Evolutionary conservation across 805 yeast genomes (phyloP).

Genomic region (Candida sphagnicola): DNA sequence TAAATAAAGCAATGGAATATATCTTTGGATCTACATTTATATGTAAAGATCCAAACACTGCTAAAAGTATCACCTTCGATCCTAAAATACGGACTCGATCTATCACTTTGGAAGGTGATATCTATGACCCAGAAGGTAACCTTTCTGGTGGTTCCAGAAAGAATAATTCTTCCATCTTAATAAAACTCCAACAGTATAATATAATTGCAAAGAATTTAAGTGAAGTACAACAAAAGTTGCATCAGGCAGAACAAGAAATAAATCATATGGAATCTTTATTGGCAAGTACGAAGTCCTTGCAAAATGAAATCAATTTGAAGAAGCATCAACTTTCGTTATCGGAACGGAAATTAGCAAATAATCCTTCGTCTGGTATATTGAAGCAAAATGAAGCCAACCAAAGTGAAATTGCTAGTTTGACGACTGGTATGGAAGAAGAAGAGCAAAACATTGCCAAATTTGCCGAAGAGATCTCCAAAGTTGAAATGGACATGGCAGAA

Average conservation of each 20-base stretch:
- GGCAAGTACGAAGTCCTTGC: slow-evolving; percentile 49
- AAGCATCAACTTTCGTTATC: slow-evolving; percentile 57
- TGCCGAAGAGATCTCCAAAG: slow-evolving; percentile 43
- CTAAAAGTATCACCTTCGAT: slow-evolving; percentile 83
- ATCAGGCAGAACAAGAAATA: slow-evolving; percentile 36
- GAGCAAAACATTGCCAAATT: slow-evolving; percentile 25
- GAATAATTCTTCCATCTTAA: slow-evolving; percentile 52
- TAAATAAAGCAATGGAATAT: slow-evolving; percentile 79
- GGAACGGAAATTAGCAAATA: slow-evolving; percentile 50
- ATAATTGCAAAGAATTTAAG: slow-evolving; percentile 35
- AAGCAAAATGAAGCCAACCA: slow-evolving; percentile 44
- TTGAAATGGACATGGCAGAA: slow-evolving; percentile 78
- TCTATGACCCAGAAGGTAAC: slow-evolving; percentile 94
- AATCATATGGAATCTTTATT: slow-evolving; percentile 39
- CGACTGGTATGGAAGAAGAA: slow-evolving; percentile 33
- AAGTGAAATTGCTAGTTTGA: slow-evolving; percentile 43
- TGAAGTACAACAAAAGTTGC: slow-evolving; percentile 41
- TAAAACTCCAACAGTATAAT: slow-evolving; percentile 65
- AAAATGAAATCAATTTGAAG: slow-evolving; percentile 53
- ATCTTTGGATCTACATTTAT: slow-evolving; percentile 89
- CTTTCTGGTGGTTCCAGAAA: slow-evolving; percentile 91
- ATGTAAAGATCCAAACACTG: slow-evolving; percentile 84
- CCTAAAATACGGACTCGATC: slow-evolving; percentile 76
- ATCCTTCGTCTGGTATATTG: slow-evolving; percentile 54
- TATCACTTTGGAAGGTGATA: slow-evolving; percentile 89